phyloP scores from a whole-genome alignment of 768 basidiomycete species.

The Macrolepiota fuliginosa region DNA sequence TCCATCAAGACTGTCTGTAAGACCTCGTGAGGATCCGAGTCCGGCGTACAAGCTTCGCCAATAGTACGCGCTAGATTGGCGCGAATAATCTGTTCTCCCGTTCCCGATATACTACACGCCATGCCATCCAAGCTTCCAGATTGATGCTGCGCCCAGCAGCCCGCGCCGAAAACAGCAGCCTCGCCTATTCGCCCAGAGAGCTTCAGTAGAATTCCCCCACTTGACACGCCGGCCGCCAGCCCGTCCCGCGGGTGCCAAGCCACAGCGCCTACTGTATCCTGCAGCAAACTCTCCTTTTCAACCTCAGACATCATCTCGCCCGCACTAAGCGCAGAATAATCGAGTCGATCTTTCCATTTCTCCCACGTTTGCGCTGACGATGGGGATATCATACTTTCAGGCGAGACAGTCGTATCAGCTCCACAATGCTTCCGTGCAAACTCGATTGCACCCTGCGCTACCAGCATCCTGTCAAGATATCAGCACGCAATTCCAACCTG shows the following conservation, averaged over 20 bases:
- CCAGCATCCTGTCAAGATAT: slow-evolving; percentile 49
- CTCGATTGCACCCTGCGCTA: slow-evolving; percentile 53
- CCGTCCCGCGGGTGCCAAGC: slow-evolving; percentile 43
- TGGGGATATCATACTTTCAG: slow-evolving; percentile 47
- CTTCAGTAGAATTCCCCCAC: slow-evolving; percentile 81
- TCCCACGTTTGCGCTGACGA: slow-evolving; percentile 53
- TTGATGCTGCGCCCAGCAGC: slow-evolving; percentile 65
- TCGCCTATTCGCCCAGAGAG: slow-evolving; percentile 73
- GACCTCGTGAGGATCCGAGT: slow-evolving; percentile 52
- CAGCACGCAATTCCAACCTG: neutral
- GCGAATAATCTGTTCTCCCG: slow-evolving; percentile 70
- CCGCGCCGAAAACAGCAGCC: slow-evolving; percentile 73
- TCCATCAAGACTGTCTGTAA: slow-evolving; percentile 43
- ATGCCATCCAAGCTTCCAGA: slow-evolving; percentile 29
- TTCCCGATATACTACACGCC: slow-evolving; percentile 78
- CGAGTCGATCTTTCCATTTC: slow-evolving; percentile 54
- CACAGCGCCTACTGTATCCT: slow-evolving; percentile 85
- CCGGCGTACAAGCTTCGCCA: slow-evolving; percentile 31
- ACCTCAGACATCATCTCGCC: neutral
- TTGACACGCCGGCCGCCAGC: slow-evolving; percentile 74
- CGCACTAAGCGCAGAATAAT: slow-evolving; percentile 8
- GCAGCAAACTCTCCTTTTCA: slow-evolving; percentile 33
- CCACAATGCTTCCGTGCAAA: slow-evolving; percentile 41
- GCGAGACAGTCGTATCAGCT: slow-evolving; percentile 32
- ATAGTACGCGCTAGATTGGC: slow-evolving; percentile 52